Evolutionary conservation across 345 rosid genomes (phyloP), one percentile per base, ranked within the genome.

Genomic region (Brassica incana): DNA sequence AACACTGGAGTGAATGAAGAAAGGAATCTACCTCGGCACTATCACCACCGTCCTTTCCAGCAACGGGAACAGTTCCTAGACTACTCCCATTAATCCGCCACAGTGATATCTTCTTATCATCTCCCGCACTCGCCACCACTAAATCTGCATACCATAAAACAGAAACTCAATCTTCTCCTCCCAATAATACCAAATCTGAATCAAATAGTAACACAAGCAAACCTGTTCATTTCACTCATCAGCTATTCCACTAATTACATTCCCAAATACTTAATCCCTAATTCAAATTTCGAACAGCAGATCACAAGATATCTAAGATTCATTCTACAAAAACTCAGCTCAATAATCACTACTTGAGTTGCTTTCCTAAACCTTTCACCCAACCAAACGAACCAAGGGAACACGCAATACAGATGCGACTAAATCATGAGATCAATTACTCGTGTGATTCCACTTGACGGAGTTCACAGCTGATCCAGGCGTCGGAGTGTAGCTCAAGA

Each of bases 61-160:
- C 29, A 54, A 90, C 86, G 0, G 98, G 97, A 81, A 93, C 72
- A 16, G 94, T 88, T 65, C 97, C 99, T 86, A 92, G 80, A 83
- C 83, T 88, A 78, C 77, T 90, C 76, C 99, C 99, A 86, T 83
- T 90, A 80, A 85, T 88, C 84, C 92, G 77, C 97, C 97, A 90
- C 56, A 96, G 6, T 0, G 99, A 91, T 75, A 96, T 93, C 91
- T 85, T 93, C 90, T 91, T 92, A 76, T 93, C 99, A 32, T 93
- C 99, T 65, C 99, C 98, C 1, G 97, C 89, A 87, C 98, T 93
- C n/a, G 96, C 99, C 78, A 93, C 90, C 32, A 93, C 99, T 74
- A 96, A 86, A 90, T 96, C 99, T 96, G 85, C 82, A 85, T 35
- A 71, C 72, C 5, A 70, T 1, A 71, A 27, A 18, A 43, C 61